Evolutionary conservation across 2,329 filamentous ascomycete species (phyloP).

Genomic region (Laburnicola sp.): DNA sequence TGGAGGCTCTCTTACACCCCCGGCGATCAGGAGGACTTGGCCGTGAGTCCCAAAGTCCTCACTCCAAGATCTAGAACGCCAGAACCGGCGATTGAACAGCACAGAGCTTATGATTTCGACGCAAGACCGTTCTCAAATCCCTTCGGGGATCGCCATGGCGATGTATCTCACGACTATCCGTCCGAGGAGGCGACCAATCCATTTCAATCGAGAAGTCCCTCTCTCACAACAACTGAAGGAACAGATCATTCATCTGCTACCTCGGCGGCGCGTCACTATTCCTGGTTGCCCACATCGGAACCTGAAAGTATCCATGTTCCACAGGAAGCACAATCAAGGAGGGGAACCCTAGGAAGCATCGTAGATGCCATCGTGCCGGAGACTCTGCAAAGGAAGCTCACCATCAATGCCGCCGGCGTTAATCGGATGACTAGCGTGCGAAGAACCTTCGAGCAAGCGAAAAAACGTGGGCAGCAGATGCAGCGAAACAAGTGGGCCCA

Average conservation of each 20-base stretch:
- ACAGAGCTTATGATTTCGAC: neutral
- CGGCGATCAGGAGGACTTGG: neutral
- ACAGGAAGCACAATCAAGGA: constrained; percentile 12
- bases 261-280: constrained; percentile 6
- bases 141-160: neutral
- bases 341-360: constrained; percentile 20
- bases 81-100: neutral
- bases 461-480: constrained; percentile 22
- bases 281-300: constrained; percentile 8
- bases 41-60: constrained; percentile 1
- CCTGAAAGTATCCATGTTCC: constrained; percentile 9
- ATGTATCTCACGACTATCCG: neutral
- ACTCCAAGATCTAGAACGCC: neutral
- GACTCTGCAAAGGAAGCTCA: constrained; percentile 20
- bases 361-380: constrained; percentile 23
- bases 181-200: neutral
- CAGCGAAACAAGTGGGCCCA: constrained; percentile 43
- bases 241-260: neutral
- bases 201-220: constrained; percentile 7
- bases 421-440: constrained; percentile 20
- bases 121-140: neutral
- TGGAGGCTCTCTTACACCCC: constrained; percentile 10
- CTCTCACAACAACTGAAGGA: constrained; percentile 11
- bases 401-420: constrained; percentile 10
- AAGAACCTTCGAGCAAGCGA: constrained; percentile 30